phyloP scores from a whole-genome alignment of 306 rosid species.

The Luffa aegyptiaca region DNA sequence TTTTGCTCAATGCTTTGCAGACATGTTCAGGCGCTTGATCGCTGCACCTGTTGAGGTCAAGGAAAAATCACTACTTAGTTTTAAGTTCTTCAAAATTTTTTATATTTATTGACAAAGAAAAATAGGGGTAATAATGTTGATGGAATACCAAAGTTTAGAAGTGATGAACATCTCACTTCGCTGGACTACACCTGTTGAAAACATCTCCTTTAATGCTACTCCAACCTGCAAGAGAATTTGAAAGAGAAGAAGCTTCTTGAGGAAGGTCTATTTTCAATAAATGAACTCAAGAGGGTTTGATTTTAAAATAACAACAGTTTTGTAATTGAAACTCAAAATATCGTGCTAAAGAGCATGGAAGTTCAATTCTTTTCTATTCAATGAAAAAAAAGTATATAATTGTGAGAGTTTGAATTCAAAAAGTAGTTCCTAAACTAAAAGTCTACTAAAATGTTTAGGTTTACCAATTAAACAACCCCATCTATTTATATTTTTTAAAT shows the following conservation, averaged over 20 bases:
- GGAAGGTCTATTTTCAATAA: too few species aligned
- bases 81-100: background rate
- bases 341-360: too few species aligned
- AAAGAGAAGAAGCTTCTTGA: background rate
- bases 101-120: background rate
- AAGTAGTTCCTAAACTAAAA: too few species aligned
- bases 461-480: too few species aligned
- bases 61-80: background rate
- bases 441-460: too few species aligned
- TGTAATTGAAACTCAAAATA: too few species aligned
- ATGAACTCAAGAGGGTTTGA: too few species aligned
- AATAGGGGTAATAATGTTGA: background rate
- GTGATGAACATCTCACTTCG: slow-evolving; percentile 70
- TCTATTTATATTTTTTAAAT: too few species aligned
- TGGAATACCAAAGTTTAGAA: slow-evolving; percentile 59
- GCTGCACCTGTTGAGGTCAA: slow-evolving; percentile 30
- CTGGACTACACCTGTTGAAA: slow-evolving; percentile 52
- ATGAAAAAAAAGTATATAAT: too few species aligned
- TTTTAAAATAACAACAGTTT: too few species aligned
- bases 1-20: slow-evolving; percentile 46
- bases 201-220: slow-evolving; percentile 42
- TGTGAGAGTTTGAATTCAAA: too few species aligned
- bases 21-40: slow-evolving; percentile 71
- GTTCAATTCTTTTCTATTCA: too few species aligned
- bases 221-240: slow-evolving; percentile 33